Base-by-base conservation (phyloP, 1,284 basidiomycete genomes). In the Pascua guehoae region DNA sequence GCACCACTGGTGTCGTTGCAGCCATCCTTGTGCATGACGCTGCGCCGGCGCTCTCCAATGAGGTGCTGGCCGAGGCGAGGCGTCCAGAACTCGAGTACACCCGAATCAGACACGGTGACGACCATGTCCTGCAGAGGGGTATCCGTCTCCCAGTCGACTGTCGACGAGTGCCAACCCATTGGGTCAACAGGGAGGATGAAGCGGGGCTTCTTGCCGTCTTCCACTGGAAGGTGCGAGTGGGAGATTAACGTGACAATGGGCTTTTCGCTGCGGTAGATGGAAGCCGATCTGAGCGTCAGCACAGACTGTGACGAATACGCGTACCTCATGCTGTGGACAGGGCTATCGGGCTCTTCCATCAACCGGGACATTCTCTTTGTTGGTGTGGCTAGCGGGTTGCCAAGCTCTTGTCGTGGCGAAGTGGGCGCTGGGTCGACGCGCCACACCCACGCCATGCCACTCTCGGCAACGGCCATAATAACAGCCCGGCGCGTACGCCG, bases 51-150 rank as follows among this genome's bases (percentile, higher is more conserved):
- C 17, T 54, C 46, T 1, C 60, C 63, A 11, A 53, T 56, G 15
- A 69, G 55, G 41, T 72, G 67, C 36, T 72, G 73, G 12, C 81
- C 80, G 16, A 87, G 57, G 12, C 61, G 84, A 0, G 85, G 84
- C 12, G 82, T 81, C 91, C 91, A 94, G 71, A 92, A 94, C 39
- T 85, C 84, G 17, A 94, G 78, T 56, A 88, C 86, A 0, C 91
- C 91, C 0, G 80, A 75, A 37, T 82, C 80, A 0, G 87, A 86
- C 16, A 93, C 82, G 53, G 88, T 91, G 39, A 93, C 77, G 9
- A 94, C 78, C 49, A 87, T 84, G 67, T 92, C 90, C 58, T 86
- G 87, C 46, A 62, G 51, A 42, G 66, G 66, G 12, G 62, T 70
- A 56, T 66, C 65, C 46, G 51, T 71, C 57, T 53, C 69, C 73